These are phyloP conservation scores for Cephaloascus albidus DNA, from an alignment of 805 yeast species.

Conservation along the genomic window DNA sequence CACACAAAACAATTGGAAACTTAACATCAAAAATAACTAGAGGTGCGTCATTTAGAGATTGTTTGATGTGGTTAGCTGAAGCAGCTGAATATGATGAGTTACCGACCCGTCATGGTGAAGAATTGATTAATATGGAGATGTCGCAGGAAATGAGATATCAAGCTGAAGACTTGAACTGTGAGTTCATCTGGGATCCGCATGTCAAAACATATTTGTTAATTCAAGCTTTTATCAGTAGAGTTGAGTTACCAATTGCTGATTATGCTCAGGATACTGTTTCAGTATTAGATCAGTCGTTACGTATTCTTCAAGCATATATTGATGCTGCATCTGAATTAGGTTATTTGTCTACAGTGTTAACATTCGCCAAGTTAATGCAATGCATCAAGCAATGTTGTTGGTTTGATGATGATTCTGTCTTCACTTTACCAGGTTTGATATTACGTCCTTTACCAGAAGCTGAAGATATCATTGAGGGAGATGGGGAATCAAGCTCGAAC, in stretches of 20 bases:
- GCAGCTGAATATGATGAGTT: conserved; percentile 81
- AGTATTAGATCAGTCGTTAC: conserved; percentile 87
- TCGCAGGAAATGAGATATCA: conserved; percentile 64
- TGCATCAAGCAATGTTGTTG: conserved; percentile 83
- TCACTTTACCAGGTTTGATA: conserved; percentile 40
- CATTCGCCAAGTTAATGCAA: conserved; percentile 64
- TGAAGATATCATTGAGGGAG: neutral
- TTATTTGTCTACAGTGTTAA: conserved; percentile 48
- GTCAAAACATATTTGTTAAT: conserved; percentile 65
- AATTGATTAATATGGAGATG: conserved; percentile 74
- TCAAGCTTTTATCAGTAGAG: conserved; percentile 63
- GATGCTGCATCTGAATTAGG: conserved; percentile 88
- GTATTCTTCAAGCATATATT: conserved; percentile 86
- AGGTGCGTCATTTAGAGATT: conserved; percentile 46
- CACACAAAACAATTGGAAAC: conserved; percentile 79
- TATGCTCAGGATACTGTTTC: conserved; percentile 90
- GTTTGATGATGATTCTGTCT: conserved; percentile 70
- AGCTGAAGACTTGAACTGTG: conserved; percentile 46
- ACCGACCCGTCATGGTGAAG: conserved; percentile 90
- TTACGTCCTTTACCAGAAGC: neutral
- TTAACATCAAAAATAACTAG: conserved; percentile 44
- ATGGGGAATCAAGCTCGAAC: neutral
- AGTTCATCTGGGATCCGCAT: conserved; percentile 80
- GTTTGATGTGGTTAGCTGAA: conserved; percentile 49
- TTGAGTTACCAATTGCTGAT: conserved; percentile 88